A percentile compares a stretch with the other conserved stretches of the same genome.
Evolutionary conservation across 2,329 filamentous ascomycete genomes (phyloP).

Genomic region (Rhynchosporium graminicola): DNA sequence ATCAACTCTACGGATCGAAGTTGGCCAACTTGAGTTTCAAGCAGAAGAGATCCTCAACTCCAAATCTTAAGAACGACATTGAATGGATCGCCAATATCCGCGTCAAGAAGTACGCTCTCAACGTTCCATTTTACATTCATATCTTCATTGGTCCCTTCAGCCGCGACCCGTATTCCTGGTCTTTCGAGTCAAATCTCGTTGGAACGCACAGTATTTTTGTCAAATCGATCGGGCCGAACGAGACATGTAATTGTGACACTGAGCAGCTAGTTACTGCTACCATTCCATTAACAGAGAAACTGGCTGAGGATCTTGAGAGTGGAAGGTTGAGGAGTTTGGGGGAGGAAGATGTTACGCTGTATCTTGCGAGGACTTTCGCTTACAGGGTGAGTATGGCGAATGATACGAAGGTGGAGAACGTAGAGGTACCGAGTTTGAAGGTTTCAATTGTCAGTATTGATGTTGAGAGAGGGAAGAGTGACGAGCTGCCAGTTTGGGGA

Average conservation of each 20-base stretch:
- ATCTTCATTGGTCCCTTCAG: constrained; percentile 61
- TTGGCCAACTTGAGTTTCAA: constrained; percentile 11
- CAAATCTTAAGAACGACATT: constrained; percentile 40
- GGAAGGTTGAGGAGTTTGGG: constrained; percentile 40
- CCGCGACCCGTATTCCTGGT: constrained; percentile 32
- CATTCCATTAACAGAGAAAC: constrained; percentile 47
- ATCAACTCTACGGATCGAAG: constrained; percentile 48
- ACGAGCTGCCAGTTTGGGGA: constrained; percentile 28
- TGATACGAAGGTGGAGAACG: constrained; percentile 27
- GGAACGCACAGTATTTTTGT: constrained; percentile 43
- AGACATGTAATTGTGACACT: constrained; percentile 24
- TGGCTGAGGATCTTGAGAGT: constrained; percentile 40
- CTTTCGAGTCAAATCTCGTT: constrained; percentile 36
- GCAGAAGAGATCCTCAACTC: background rate
- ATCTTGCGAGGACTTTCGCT: constrained; percentile 33
- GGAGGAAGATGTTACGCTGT: constrained; percentile 32
- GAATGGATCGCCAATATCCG: constrained; percentile 71
- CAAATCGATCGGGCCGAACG: constrained; percentile 24
- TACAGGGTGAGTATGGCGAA: constrained; percentile 34
- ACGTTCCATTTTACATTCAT: constrained; percentile 64
- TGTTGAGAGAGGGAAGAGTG: constrained; percentile 23
- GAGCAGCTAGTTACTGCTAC: constrained; percentile 43
- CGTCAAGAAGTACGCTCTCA: constrained; percentile 60
- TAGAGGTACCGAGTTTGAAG: constrained; percentile 32
- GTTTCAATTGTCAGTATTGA: constrained; percentile 33